phyloP scores from a whole-genome alignment of 2,329 filamentous ascomycete species.

The Penicillium sp. region DNA sequence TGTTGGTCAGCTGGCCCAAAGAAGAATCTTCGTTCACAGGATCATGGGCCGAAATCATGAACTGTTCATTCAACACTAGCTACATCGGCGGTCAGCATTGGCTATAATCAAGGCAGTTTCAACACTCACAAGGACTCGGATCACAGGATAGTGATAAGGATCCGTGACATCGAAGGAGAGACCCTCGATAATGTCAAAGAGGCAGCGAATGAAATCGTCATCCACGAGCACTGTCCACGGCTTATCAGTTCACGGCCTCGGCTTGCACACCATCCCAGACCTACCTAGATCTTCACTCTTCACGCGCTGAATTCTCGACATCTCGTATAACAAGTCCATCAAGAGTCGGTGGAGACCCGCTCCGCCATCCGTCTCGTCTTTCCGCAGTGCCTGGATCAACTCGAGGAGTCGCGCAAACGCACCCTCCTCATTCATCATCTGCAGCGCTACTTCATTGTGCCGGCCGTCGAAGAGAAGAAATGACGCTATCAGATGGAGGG shows the following conservation, averaged over 20 bases:
- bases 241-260: conserved; percentile 5
- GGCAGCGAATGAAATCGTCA: conserved; percentile 75
- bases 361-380: conserved; percentile 45
- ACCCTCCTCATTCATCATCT: conserved; percentile 79
- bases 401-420: conserved; percentile 80
- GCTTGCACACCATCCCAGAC: conserved; percentile 28
- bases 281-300: conserved; percentile 69
- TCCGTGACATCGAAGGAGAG: conserved; percentile 82
- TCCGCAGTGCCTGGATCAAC: conserved; percentile 62
- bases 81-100: conserved; percentile 34
- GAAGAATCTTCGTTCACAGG: conserved; percentile 37
- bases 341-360: conserved; percentile 70
- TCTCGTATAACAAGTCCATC: conserved; percentile 89
- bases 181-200: conserved; percentile 83
- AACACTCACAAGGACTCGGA: conserved; percentile 73
- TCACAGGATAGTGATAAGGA: conserved; percentile 92
- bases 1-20: conserved; percentile 67
- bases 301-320: conserved; percentile 84
- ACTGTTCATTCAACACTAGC: conserved; percentile 96
- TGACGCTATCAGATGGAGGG: conserved; percentile 75
- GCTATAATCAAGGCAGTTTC: background rate
- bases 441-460: conserved; percentile 69
- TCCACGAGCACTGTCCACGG: conserved; percentile 49
- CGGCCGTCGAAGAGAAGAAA: conserved; percentile 85
- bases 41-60: conserved; percentile 73